These are phyloP conservation scores for Fusarium globosum DNA, from an alignment of 2,329 filamentous ascomycete genomes.

Conservation along the genomic window DNA sequence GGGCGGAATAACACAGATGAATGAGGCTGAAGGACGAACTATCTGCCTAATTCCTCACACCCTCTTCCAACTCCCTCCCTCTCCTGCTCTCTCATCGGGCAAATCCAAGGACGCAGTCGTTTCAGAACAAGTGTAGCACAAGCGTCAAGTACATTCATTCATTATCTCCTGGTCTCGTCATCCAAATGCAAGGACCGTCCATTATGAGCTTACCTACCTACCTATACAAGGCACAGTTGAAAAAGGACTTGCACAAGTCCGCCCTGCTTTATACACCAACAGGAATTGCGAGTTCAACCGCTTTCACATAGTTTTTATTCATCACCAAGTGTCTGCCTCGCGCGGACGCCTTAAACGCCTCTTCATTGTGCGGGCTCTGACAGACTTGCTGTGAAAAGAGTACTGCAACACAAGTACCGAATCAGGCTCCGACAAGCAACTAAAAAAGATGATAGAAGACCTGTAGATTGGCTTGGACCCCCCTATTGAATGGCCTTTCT, in stretches of 20 bases:
- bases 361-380: constrained; percentile 27
- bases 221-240: neutral
- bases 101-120: constrained; percentile 17
- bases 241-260: constrained; percentile 27
- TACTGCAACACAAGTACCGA: constrained; percentile 17
- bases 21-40: constrained; percentile 29
- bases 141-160: neutral
- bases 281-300: neutral
- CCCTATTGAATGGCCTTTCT: constrained; percentile 5
- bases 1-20: constrained; percentile 6
- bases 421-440: constrained; percentile 21
- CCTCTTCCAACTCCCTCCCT: neutral
- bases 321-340: constrained; percentile 18
- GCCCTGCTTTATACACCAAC: constrained; percentile 14
- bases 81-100: constrained; percentile 10
- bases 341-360: constrained; percentile 14
- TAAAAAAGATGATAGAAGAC: neutral
- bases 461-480: neutral
- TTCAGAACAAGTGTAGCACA: neutral
- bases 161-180: neutral
- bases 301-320: neutral
- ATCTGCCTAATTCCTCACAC: constrained; percentile 24
- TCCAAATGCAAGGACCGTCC: neutral
- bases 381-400: neutral
- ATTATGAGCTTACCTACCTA: neutral